These are phyloP conservation scores for Delphinella strobiligena DNA, from an alignment of 2,329 filamentous ascomycete genomes.

Conservation along the genomic window DNA sequence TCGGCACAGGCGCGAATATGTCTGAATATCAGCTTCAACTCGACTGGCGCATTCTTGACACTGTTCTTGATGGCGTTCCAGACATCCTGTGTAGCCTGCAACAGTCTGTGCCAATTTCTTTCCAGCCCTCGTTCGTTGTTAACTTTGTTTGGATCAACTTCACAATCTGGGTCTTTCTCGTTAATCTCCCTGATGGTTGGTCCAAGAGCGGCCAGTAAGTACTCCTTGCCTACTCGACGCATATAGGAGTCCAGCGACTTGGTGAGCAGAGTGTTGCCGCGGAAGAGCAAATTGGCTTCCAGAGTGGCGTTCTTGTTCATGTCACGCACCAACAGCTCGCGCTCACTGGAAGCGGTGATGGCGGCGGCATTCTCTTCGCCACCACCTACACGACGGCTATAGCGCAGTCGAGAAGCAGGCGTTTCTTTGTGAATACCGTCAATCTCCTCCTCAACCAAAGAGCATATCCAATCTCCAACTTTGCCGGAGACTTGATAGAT, in stretches of 20 bases:
- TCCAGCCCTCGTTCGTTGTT: slow-evolving; percentile 56
- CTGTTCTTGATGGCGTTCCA: slow-evolving; percentile 75
- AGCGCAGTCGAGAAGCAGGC: slow-evolving; percentile 53
- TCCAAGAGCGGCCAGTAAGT: slow-evolving; percentile 75
- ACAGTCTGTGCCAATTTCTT: slow-evolving; percentile 70
- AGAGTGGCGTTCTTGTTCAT: slow-evolving; percentile 68
- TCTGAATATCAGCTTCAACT: slow-evolving; percentile 74
- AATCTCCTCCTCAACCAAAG: slow-evolving; percentile 91
- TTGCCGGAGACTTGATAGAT: slow-evolving; percentile 89
- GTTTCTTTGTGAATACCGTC: slow-evolving; percentile 80
- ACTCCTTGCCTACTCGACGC: slow-evolving; percentile 86
- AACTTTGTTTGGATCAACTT: slow-evolving; percentile 82
- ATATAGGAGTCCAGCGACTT: slow-evolving; percentile 93
- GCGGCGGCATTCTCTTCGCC: slow-evolving; percentile 40
- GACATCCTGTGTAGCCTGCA: slow-evolving; percentile 65
- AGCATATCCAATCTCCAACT: slow-evolving; percentile 80
- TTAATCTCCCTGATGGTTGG: slow-evolving; percentile 84
- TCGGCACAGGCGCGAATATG: slow-evolving; percentile 88
- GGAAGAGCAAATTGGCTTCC: slow-evolving; percentile 89
- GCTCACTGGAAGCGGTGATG: slow-evolving; percentile 36
- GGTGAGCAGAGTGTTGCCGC: slow-evolving; percentile 87
- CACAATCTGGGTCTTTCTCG: slow-evolving; percentile 79
- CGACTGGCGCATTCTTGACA: slow-evolving; percentile 62
- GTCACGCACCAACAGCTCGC: slow-evolving; percentile 62
- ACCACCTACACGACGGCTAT: slow-evolving; percentile 57